Evolutionary conservation across 805 yeast genomes (phyloP).

Genomic region (Starmerella apis): DNA sequence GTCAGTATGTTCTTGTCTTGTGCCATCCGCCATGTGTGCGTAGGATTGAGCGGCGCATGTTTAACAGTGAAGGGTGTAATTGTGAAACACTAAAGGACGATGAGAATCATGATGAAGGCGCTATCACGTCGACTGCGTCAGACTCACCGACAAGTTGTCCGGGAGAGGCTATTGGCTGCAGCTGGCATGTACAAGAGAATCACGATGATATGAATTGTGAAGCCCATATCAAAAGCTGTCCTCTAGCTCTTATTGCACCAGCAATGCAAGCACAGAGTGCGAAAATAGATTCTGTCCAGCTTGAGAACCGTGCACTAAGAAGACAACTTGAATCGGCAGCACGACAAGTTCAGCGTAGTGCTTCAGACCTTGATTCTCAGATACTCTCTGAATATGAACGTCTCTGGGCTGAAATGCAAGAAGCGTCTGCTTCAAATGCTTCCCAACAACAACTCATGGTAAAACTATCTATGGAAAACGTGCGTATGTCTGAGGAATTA

Average conservation of each 20-base stretch:
- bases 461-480: conserved; percentile 31
- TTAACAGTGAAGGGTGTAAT: neutral
- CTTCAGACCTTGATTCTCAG: conserved; percentile 26
- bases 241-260: conserved; percentile 26
- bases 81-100: neutral
- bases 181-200: neutral
- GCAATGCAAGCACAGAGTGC: conserved; percentile 26
- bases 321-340: conserved; percentile 25
- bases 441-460: conserved; percentile 30
- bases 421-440: conserved; percentile 28
- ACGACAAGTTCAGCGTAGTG: conserved; percentile 19
- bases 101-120: neutral
- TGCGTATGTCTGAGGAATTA: conserved; percentile 30
- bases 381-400: conserved; percentile 31
- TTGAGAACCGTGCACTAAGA: conserved; percentile 30
- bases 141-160: conserved; percentile 21
- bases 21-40: conserved; percentile 31
- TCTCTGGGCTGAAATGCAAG: conserved; percentile 30
- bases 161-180: conserved; percentile 28
- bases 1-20: conserved; percentile 34
- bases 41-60: conserved; percentile 21
- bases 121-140: neutral
- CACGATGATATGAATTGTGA: neutral
- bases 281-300: conserved; percentile 27
- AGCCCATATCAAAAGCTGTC: conserved; percentile 26